Evolutionary conservation across 2,329 filamentous ascomycete species (phyloP).

Genomic region (Diplodia corticola): DNA sequence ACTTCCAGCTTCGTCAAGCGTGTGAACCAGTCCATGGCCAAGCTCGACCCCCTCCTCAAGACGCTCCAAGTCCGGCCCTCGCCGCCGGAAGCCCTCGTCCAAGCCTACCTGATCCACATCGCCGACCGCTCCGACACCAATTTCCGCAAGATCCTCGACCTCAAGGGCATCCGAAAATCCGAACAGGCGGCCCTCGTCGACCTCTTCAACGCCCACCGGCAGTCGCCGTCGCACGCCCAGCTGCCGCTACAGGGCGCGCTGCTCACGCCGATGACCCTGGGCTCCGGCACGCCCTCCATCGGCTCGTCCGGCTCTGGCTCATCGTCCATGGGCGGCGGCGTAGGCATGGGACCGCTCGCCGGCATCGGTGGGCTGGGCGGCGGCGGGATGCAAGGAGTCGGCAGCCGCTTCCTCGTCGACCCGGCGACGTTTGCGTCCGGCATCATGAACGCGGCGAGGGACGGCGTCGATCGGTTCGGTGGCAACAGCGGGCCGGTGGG

Average conservation of each 20-base stretch:
- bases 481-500: slow-evolving; percentile 42
- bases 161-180: slow-evolving; percentile 82
- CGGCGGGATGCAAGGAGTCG: slow-evolving; percentile 36
- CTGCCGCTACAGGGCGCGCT: slow-evolving; percentile 49
- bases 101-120: slow-evolving; percentile 97
- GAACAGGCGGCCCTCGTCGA: slow-evolving; percentile 84
- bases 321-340: slow-evolving; percentile 48
- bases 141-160: slow-evolving; percentile 92
- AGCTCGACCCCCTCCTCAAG: slow-evolving; percentile 90
- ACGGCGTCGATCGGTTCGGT: slow-evolving; percentile 77
- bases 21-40: slow-evolving; percentile 78
- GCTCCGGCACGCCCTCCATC: slow-evolving; percentile 37
- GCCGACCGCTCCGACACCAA: slow-evolving; percentile 90
- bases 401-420: slow-evolving; percentile 62
- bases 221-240: slow-evolving; percentile 64
- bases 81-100: slow-evolving; percentile 89
- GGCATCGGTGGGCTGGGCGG: slow-evolving; percentile 41
- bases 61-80: slow-evolving; percentile 91
- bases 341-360: slow-evolving; percentile 47
- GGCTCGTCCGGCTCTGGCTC: slow-evolving; percentile 43
- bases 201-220: slow-evolving; percentile 83
- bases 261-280: slow-evolving; percentile 40
- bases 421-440: slow-evolving; percentile 81
- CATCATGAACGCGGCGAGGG: slow-evolving; percentile 81
- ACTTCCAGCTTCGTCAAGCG: slow-evolving; percentile 73